These are phyloP conservation scores for Oryza nivara DNA, from an alignment of 176 grass and related monocot genomes.

Conservation along the genomic window DNA sequence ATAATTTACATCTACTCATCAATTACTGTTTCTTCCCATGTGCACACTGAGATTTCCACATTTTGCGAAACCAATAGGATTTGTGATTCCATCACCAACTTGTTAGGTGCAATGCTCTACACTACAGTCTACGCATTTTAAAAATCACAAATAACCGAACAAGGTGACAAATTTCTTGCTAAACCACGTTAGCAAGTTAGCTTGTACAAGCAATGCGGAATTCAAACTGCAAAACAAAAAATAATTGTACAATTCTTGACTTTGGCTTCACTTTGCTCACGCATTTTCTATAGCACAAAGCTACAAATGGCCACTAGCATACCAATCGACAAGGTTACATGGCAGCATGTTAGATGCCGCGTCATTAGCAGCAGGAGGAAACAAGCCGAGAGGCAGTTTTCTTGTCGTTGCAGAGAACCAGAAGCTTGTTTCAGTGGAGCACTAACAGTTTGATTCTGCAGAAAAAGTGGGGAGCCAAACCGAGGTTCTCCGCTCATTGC, in stretches of 20 bases:
- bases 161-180: neutral
- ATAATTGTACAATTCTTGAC: neutral
- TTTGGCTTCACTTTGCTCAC: neutral
- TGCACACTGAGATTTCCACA: slow-evolving; percentile 23
- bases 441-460: slow-evolving; percentile 7
- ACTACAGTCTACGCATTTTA: neutral
- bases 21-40: slow-evolving; percentile 23
- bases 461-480: neutral
- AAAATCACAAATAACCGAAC: neutral
- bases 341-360: slow-evolving; percentile 25
- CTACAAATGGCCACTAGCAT: neutral
- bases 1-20: slow-evolving; percentile 25
- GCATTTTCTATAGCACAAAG: neutral
- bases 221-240: neutral
- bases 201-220: neutral
- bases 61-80: neutral
- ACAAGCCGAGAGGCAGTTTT: neutral
- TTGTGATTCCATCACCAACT: neutral
- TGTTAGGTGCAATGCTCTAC: neutral
- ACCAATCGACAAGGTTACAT: slow-evolving; percentile 12
- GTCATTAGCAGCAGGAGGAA: slow-evolving; percentile 3
- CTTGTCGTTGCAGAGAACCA: slow-evolving; percentile 36
- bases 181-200: slow-evolving; percentile 2
- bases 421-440: slow-evolving; percentile 47
- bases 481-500: slow-evolving; percentile 46